Evolutionary conservation across 768 basidiomycete species (phyloP).

Genomic region (Trametes sanguinea): DNA sequence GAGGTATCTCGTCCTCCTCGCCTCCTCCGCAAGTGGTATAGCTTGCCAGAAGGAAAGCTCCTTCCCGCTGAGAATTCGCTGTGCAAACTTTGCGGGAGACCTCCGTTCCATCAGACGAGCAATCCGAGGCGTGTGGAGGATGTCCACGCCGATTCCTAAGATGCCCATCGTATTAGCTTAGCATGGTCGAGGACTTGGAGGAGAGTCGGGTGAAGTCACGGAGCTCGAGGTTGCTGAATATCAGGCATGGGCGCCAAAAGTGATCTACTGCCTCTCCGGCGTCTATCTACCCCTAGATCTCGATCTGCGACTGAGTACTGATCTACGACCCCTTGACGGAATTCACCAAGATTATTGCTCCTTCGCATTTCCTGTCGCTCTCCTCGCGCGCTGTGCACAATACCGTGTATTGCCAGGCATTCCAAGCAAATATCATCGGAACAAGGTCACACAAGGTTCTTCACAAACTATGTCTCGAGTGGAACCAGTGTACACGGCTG

Average conservation of each 20-base stretch:
- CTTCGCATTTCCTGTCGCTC: no score
- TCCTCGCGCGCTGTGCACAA: no score
- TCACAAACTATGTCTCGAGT: conserved; percentile 16
- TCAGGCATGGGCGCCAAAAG: background rate
- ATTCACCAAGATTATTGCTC: no score
- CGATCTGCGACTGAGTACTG: background rate
- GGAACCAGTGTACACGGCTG: conserved; percentile 46
- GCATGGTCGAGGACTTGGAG: background rate
- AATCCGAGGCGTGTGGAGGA: conserved; percentile 72
- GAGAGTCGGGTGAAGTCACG: no score
- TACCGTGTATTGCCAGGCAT: no score
- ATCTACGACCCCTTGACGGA: background rate
- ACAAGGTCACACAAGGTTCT: no score
- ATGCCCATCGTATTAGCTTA: conserved; percentile 49
- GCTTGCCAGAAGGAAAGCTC: conserved; percentile 46
- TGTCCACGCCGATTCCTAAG: conserved; percentile 46
- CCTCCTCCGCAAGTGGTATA: conserved; percentile 30
- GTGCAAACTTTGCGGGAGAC: conserved; percentile 48
- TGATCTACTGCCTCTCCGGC: background rate
- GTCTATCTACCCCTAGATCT: conserved; percentile 11
- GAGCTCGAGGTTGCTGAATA: no score
- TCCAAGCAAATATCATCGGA: no score
- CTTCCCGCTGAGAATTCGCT: conserved; percentile 59
- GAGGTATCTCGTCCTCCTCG: conserved; percentile 49
- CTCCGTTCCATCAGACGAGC: conserved; percentile 52